A percentile compares a stretch with the other conserved stretches of the same genome.
These are phyloP conservation scores for Beauveria rudraprayagi DNA, from an alignment of 2,329 filamentous ascomycete genomes.

Conservation along the genomic window DNA sequence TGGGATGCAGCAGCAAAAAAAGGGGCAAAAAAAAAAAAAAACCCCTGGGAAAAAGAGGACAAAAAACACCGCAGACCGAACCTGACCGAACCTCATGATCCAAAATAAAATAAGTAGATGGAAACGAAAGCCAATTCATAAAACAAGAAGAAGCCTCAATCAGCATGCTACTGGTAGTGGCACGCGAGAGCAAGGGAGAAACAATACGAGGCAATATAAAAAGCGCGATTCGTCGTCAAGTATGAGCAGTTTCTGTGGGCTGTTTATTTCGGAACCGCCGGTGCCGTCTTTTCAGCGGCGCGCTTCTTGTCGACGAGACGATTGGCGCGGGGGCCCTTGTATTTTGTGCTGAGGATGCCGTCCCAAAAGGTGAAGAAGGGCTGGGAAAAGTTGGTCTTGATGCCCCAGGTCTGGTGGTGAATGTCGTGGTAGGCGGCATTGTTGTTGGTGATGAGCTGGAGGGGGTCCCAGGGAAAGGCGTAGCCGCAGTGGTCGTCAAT, in stretches of 20 bases:
- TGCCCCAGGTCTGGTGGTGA: constrained; percentile 97
- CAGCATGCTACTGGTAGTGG: too few species aligned
- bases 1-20: constrained; percentile 13
- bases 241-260: too few species aligned
- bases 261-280: constrained; percentile 6
- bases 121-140: constrained; percentile 1
- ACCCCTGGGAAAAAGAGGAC: neutral
- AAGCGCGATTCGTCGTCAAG: neutral
- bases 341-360: constrained; percentile 69
- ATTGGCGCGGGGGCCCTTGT: constrained; percentile 54
- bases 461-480: constrained; percentile 86
- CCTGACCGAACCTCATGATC: constrained; percentile 11
- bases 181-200: neutral
- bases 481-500: constrained; percentile 98
- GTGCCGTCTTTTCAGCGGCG: constrained; percentile 14
- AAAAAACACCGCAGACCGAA: constrained; percentile 2
- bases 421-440: constrained; percentile 97
- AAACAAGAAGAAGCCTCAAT: neutral
- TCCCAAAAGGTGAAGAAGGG: constrained; percentile 98
- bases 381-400: constrained; percentile 90
- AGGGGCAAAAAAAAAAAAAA: neutral
- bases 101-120: constrained; percentile 17
- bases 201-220: neutral
- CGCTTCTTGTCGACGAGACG: constrained; percentile 32
- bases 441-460: constrained; percentile 87